These are phyloP conservation scores for Diaporthe sp. DNA, from an alignment of 2,329 filamentous ascomycete species.

Conservation along the genomic window DNA sequence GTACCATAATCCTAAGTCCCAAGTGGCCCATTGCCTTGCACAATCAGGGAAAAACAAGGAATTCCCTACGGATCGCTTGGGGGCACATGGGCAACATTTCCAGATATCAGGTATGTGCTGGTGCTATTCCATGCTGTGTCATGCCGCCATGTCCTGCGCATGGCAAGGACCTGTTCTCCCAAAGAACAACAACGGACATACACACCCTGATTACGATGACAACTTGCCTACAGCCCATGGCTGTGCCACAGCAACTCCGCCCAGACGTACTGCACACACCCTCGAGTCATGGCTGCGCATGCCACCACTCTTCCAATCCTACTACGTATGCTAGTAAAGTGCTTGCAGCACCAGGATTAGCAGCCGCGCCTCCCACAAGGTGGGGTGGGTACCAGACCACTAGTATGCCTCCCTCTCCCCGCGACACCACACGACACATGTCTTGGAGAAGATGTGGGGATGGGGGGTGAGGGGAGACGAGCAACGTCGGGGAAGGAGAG, in stretches of 20 bases:
- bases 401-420: not conserved
- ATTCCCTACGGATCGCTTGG: not conserved
- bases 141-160: not conserved
- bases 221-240: not conserved
- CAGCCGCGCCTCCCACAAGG: not conserved
- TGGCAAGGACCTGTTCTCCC: not conserved
- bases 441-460: not conserved
- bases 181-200: not conserved
- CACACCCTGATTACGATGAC: not conserved
- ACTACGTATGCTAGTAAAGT: not conserved
- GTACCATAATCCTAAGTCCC: not conserved
- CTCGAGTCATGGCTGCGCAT: slow-evolving; percentile 16
- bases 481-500: not conserved
- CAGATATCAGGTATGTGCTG: not conserved
- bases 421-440: slow-evolving; percentile 5
- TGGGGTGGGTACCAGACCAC: slow-evolving; percentile 1
- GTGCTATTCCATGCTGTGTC: not conserved
- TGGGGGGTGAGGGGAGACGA: not conserved
- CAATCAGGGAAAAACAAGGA: not conserved
- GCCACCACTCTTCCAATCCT: not conserved
- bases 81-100: not conserved
- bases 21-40: not conserved
- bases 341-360: not conserved
- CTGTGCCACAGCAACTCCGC: not conserved
- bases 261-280: not conserved